Base-by-base conservation (phyloP, 768 basidiomycete species). In the Russula dissimulans region DNA sequence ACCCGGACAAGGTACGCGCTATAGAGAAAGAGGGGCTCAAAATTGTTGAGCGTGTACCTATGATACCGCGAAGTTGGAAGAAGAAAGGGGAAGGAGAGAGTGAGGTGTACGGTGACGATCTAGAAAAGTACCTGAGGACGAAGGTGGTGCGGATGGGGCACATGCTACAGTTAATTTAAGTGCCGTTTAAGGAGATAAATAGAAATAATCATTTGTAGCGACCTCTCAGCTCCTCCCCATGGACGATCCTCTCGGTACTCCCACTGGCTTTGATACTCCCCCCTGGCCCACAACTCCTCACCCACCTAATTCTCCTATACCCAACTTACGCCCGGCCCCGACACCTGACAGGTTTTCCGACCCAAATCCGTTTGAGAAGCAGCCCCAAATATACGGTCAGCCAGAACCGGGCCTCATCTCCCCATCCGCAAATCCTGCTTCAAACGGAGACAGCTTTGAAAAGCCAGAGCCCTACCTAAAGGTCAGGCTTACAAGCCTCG, bases 101-200 rank as follows among this genome's bases (percentile, higher is more conserved):
- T 26, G 22, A 26, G 22, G 87, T 87, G 9, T 75, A 85, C 56
- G 91, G 93, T 1, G 82, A 83, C 57, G 97, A 99, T 69, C 72
- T 99, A 67, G 93, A 98, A 68, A 92, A 88, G 74, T 99, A 99
- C 71, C 73, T 99, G 67, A 82, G 89, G 71, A 98, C 97, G 42
- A 99, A 99, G 72, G 85, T 98, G n/a, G 75, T 92, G 70, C 80
- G 88, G 61, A 99, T 99, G 97, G 97, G 97, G 12, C 97, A 99
- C 71, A 85, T 95, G 76, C 75, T 97, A 31, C 83, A 86, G 36
- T 69, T 87, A 55, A 26, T 26, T 26, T 26, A 26, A 26, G 22
- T 26, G 22, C 22, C 22, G 22, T 26, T 26, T 26, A 26, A 26
- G 22, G 22, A 14, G 15, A 41, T 12, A 12, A 14, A 41, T 15